Conservation (phyloP, 345 rosid genomes). For the Psidium friedrichsthalianum region DNA sequence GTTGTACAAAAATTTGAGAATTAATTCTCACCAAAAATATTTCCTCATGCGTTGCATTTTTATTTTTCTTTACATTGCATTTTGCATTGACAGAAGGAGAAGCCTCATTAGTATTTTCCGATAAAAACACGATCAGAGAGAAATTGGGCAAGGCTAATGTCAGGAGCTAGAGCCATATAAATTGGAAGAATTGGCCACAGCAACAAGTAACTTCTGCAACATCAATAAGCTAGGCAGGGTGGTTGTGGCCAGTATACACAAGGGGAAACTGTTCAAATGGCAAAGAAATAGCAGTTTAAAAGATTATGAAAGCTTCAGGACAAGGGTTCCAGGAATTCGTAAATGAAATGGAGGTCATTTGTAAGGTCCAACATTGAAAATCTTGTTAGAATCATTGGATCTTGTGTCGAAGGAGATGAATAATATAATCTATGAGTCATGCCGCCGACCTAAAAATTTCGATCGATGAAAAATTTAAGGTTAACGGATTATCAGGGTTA, state of each 20-base stretch:
- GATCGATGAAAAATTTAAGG: too few species aligned
- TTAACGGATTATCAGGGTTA: too few species aligned
- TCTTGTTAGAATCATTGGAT: conserved; percentile 21
- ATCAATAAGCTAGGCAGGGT: conserved; percentile 19
- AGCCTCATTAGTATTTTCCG: too few species aligned
- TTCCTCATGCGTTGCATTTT: too few species aligned
- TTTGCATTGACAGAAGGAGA: too few species aligned
- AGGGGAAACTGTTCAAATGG: conserved; percentile 16
- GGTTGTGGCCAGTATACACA: conserved; percentile 11
- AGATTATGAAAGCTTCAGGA: conserved; percentile 12
- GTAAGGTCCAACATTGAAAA: conserved; percentile 25
- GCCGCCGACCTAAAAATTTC: too few species aligned
- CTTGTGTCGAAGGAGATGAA: conserved; percentile 18
- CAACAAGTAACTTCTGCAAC: conserved; percentile 18
- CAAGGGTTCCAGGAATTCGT: conserved; percentile 22
- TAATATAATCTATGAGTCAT: conserved; percentile 19
- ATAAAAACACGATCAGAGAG: too few species aligned
- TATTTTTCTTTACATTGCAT: too few species aligned
- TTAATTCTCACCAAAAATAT: too few species aligned
- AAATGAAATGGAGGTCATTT: conserved; percentile 23
- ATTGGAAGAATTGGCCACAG: too few species aligned
- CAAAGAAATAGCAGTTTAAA: conserved; percentile 24
- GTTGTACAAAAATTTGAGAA: too few species aligned
- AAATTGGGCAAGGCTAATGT: neutral
- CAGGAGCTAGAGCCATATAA: conserved; percentile 17